These are phyloP conservation scores for Dactylellina haptotyla DNA, from an alignment of 2,329 filamentous ascomycete genomes.

Conservation along the genomic window DNA sequence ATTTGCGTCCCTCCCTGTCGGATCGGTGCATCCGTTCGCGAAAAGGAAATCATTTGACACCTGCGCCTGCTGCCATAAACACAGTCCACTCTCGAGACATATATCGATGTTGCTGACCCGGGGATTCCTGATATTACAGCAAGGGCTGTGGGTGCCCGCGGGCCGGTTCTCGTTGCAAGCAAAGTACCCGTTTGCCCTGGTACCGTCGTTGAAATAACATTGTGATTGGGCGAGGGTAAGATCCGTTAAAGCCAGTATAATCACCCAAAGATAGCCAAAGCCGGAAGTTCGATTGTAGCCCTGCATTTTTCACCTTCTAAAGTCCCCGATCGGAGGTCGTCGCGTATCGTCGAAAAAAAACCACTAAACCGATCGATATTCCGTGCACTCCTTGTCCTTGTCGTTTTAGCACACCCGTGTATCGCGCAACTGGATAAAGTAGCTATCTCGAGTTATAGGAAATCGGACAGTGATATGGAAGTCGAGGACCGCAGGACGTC, in stretches of 20 bases:
- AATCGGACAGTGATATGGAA: no score
- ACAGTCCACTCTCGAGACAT: neutral
- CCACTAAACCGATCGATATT: no score
- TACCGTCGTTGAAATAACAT: conserved; percentile 8
- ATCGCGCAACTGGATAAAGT: no score
- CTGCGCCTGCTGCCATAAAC: neutral
- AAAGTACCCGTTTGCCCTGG: neutral
- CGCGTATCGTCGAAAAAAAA: no score
- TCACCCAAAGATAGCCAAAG: neutral
- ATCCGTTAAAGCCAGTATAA: neutral
- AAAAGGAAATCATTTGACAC: neutral
- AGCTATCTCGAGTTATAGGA: no score
- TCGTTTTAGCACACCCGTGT: no score
- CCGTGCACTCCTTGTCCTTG: no score
- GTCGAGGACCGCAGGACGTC: no score
- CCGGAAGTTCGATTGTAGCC: no score
- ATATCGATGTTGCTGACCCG: neutral
- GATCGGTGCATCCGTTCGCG: conserved; percentile 5
- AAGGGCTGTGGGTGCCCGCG: neutral
- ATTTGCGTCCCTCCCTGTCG: neutral
- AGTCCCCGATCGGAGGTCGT: no score
- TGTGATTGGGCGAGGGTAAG: neutral
- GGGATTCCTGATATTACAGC: neutral
- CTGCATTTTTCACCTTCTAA: no score
- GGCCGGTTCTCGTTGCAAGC: neutral